These are phyloP conservation scores for Leccinum subspadiceum DNA, from an alignment of 1,284 basidiomycete genomes.

Conservation along the genomic window DNA sequence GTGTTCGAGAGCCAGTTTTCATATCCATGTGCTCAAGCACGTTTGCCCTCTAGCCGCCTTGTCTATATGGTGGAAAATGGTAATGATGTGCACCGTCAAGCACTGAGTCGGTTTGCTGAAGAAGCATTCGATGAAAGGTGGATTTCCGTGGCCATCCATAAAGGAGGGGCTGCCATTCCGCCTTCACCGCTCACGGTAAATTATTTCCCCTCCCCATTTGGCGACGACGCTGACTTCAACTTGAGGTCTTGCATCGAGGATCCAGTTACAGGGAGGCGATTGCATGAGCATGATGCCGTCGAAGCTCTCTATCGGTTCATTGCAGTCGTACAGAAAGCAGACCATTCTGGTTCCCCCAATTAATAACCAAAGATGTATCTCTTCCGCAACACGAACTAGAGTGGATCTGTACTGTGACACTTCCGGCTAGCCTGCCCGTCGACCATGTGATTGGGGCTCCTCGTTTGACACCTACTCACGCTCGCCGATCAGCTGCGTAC, in stretches of 20 bases:
- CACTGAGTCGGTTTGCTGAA: slow-evolving; percentile 40
- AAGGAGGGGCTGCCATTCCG: slow-evolving; percentile 44
- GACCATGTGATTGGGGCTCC: slow-evolving; percentile 44
- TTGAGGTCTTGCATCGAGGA: slow-evolving; percentile 38
- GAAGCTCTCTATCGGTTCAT: slow-evolving; percentile 54
- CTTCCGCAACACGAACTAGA: slow-evolving; percentile 10
- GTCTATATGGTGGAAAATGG: slow-evolving; percentile 63
- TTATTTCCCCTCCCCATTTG: slow-evolving; percentile 43
- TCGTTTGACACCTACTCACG: slow-evolving; percentile 46
- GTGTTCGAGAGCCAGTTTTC: slow-evolving; percentile 59
- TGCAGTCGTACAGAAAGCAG: slow-evolving; percentile 22
- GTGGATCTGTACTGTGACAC: slow-evolving; percentile 49
- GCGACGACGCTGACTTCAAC: slow-evolving; percentile 45
- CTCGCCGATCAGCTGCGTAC: slow-evolving; percentile 58
- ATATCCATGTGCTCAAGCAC: slow-evolving; percentile 46
- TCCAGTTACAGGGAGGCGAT: slow-evolving; percentile 54
- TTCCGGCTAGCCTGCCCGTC: slow-evolving; percentile 44
- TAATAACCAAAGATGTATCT: slow-evolving; percentile 34
- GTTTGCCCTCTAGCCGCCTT: slow-evolving; percentile 48
- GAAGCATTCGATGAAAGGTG: slow-evolving; percentile 36
- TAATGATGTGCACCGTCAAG: slow-evolving; percentile 53
- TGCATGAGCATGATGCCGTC: slow-evolving; percentile 54
- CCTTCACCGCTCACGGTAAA: slow-evolving; percentile 42
- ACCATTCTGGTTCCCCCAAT: slow-evolving; percentile 35
- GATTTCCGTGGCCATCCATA: slow-evolving; percentile 43